Evolutionary conservation across 345 rosid species (phyloP), one percentile per base, ranked within the genome.

Genomic region (Lepidium africanum): DNA sequence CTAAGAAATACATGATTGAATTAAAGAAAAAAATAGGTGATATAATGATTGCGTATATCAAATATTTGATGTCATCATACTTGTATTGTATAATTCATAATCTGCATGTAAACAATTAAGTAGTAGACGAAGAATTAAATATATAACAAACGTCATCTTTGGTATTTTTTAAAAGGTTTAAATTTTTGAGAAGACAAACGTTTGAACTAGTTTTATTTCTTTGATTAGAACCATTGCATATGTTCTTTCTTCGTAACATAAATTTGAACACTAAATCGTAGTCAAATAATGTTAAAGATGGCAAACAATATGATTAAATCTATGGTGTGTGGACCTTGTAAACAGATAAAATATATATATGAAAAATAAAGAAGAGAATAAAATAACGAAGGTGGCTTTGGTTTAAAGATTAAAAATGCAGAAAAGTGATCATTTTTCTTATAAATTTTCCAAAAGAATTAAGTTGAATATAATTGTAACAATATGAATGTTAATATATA

Each of bases 251-350:
- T 35, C 25, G 11, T 51, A 42, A 25, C 54, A 51, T 51, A 55
- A 38, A 52, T 35, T 33, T 62, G 55, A 27, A 13, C 62, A 63
- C 27, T 38, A 25, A 38, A 73, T 73, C 32, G 49, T 33, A 65
- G 47, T 58, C 52, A 39, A 39, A 57, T 48, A 48, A 49, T 65
- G 66, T 40, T 19, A 58, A 35, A 39, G 52, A 72, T 73, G 77
- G 67, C 54, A 73, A 73, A 50, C 71, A 49, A 49, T 40, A 65
- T 73, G 77, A 57, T 65, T 49, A 39, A 2, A 49, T 49, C 37
- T 49, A 27, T 49, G 40, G 60, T 41, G 59, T 56, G 70, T 64
- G 71, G 71, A 72, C 71, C 54, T 57, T 49, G 65, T 39, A 51
- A 65, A 17, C 23, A 3, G 14, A n/a, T 47, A 46, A 56, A 33